These are phyloP conservation scores for Huiozyma sinensis DNA, from an alignment of 805 yeast species.

Conservation along the genomic window DNA sequence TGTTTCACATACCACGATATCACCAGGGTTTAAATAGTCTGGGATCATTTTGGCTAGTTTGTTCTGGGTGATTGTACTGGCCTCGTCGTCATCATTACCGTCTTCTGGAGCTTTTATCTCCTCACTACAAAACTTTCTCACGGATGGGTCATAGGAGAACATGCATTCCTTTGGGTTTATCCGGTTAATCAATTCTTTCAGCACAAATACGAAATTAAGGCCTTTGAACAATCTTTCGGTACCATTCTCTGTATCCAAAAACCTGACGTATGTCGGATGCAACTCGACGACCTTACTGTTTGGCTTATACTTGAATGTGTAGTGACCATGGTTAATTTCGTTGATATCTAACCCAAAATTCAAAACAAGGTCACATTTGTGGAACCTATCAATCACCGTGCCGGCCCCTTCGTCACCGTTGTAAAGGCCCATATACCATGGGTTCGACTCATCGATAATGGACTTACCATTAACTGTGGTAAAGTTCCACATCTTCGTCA, in stretches of 20 bases:
- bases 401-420: slow-evolving; percentile 47
- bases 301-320: slow-evolving; percentile 37
- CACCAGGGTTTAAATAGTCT: slow-evolving; percentile 45
- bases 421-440: slow-evolving; percentile 60
- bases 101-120: slow-evolving; percentile 6
- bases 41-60: slow-evolving; percentile 33
- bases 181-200: slow-evolving; percentile 32
- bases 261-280: slow-evolving; percentile 42
- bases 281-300: slow-evolving; percentile 36
- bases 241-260: slow-evolving; percentile 27
- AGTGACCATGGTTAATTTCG: slow-evolving; percentile 63
- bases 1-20: slow-evolving; percentile 69
- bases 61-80: slow-evolving; percentile 36
- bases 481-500: slow-evolving; percentile 41
- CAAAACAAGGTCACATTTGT: slow-evolving; percentile 55
- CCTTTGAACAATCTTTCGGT: slow-evolving; percentile 27
- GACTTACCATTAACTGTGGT: slow-evolving; percentile 65
- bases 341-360: slow-evolving; percentile 58
- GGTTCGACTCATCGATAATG: slow-evolving; percentile 56
- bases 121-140: slow-evolving; percentile 19
- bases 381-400: slow-evolving; percentile 38
- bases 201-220: slow-evolving; percentile 40
- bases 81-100: slow-evolving; percentile 1
- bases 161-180: slow-evolving; percentile 27
- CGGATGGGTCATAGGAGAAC: slow-evolving; percentile 10